Percentiles rank a stretch among this genome's conserved stretches.
Evolutionary conservation across 257 asterid species (phyloP).

Genomic region (Linaria vulgaris): DNA sequence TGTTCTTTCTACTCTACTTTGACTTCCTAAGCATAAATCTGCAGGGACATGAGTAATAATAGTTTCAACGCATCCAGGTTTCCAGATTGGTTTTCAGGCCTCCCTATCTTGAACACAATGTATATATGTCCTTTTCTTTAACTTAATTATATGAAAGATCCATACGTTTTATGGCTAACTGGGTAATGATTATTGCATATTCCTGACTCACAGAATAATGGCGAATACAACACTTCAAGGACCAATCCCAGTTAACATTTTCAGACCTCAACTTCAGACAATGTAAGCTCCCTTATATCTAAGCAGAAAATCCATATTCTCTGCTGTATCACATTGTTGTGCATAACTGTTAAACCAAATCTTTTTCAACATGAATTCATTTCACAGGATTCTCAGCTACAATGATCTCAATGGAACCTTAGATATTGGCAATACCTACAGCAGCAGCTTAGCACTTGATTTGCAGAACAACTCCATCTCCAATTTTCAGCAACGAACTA

Average conservation of each 20-base stretch:
- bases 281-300: slow-evolving; percentile 47
- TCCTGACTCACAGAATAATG: slow-evolving; percentile 53
- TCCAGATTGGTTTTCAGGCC: slow-evolving; percentile 60
- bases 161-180: no score
- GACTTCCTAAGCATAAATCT: no score
- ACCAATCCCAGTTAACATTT: slow-evolving; percentile 50
- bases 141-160: no score
- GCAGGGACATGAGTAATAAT: slow-evolving; percentile 93
- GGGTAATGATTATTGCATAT: slow-evolving; percentile 18
- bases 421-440: slow-evolving; percentile 63
- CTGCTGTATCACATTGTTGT: not conserved
- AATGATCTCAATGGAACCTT: slow-evolving; percentile 60
- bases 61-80: slow-evolving; percentile 56
- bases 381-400: slow-evolving; percentile 56
- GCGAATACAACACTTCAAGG: slow-evolving; percentile 60
- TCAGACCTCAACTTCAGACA: slow-evolving; percentile 63
- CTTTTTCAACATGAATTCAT: not conserved
- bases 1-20: no score
- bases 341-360: not conserved
- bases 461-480: slow-evolving; percentile 63
- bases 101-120: slow-evolving; percentile 78
- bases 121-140: slow-evolving; percentile 14
- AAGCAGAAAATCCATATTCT: not conserved
- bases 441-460: slow-evolving; percentile 59
- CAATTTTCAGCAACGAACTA: slow-evolving; percentile 44